Base-by-base conservation (phyloP, 2,329 filamentous ascomycete species). In the Fusarium piperis region DNA sequence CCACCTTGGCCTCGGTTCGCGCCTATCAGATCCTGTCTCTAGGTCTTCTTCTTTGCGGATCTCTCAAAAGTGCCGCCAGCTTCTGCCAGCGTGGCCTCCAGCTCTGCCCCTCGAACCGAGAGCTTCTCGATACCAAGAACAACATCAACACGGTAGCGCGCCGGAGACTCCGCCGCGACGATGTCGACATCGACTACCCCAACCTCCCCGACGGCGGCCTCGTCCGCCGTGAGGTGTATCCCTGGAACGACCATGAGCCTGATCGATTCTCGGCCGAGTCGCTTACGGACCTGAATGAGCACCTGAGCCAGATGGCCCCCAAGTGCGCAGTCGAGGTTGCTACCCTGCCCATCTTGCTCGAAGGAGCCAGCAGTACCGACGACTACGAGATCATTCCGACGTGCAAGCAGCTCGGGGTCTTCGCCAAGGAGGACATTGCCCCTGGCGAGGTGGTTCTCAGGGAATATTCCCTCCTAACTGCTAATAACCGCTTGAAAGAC, bases 391-490 rank as follows among this genome's bases (percentile, higher is more conserved):
- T 83, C 41, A 87, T 86, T 16, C 83, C 85, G 10, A 91, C 88
- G 6, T 91, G 90, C 73, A 88, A 89, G 67, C 96, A 99, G 80
- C 88, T 99, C 1, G 96, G 96, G 6, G 87, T 99, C 4, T 98
- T 98, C 79, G 95, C 95, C 9, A 93, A 90, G 74, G 88, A 93
- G 70, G 91, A 97, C 72, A 93, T 98, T 38, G 83, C 85, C 1
- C 89, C 94, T 0, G 93, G 93, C 11, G 93, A 97, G 79, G 85
- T 87, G 7, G 90, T 98, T 2, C 87, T 99, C 32, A 85, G 89
- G 53, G 96, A 99, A 78, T 93, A 92, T 67, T 96, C 94, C 10
- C 87, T 97, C 9, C 84, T 99, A 41, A 97, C 95, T 2, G 95
- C 94, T 51, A 96, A 95, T 74, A 96, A 96, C 78, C 91, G 94